A percentile compares a stretch with the other conserved stretches of the same genome.
Conservation (phyloP, 2,329 filamentous ascomycete genomes). For the Arthrinium phaeospermum region DNA sequence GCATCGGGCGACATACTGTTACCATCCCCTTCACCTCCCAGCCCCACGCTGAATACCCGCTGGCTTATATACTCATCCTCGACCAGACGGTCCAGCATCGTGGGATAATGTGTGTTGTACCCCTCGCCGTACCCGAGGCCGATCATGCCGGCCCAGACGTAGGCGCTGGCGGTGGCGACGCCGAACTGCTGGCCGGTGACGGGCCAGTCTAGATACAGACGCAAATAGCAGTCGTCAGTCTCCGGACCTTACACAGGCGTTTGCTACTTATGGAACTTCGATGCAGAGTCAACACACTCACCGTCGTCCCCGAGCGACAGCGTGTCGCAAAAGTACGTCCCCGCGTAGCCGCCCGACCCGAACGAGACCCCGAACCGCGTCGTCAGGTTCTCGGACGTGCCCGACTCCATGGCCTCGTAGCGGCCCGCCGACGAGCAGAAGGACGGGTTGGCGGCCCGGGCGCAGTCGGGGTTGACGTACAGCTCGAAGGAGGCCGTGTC, state of each 20-base stretch:
- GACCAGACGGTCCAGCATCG: slow-evolving; percentile 42
- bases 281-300: background rate
- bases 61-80: slow-evolving; percentile 39
- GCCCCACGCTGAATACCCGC: slow-evolving; percentile 43
- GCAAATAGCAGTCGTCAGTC: no score
- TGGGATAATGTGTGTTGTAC: slow-evolving; percentile 43
- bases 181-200: slow-evolving; percentile 42
- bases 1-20: slow-evolving; percentile 33
- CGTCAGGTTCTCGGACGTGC: slow-evolving; percentile 42
- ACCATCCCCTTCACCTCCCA: slow-evolving; percentile 41
- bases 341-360: slow-evolving; percentile 20
- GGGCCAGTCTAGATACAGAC: slow-evolving; percentile 33
- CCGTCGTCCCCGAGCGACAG: slow-evolving; percentile 22
- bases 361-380: slow-evolving; percentile 28
- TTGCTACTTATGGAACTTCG: no score
- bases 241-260: no score
- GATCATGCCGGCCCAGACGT: slow-evolving; percentile 44
- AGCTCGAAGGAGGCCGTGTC: slow-evolving; percentile 67
- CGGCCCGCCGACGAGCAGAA: slow-evolving; percentile 50
- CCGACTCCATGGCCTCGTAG: slow-evolving; percentile 50
- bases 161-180: slow-evolving; percentile 42
- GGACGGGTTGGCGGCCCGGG: slow-evolving; percentile 48
- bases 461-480: slow-evolving; percentile 67
- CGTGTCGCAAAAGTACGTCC: slow-evolving; percentile 21
- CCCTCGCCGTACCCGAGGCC: slow-evolving; percentile 43